Base-by-base conservation (phyloP, 2,329 filamentous ascomycete species). In the Claviceps africana region DNA sequence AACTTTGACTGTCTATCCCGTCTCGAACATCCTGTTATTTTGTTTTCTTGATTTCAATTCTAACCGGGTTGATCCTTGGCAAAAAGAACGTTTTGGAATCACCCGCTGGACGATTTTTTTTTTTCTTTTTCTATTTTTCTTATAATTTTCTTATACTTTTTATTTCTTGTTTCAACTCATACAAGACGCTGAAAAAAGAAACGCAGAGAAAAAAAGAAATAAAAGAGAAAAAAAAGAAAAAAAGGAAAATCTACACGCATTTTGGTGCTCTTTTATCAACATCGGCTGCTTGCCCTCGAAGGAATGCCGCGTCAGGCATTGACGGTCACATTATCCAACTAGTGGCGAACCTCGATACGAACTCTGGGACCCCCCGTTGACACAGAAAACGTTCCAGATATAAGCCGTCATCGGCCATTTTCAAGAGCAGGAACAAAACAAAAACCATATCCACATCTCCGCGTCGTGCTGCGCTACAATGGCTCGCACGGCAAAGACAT, bases 31-130 rank as follows among this genome's bases (percentile, higher is more conserved):
- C 53, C 48, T n/a, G n/a, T n/a, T n/a, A 55, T 55, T 50, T 52
- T 37, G 2, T 17, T 37, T 17, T 37, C 17, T 37, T 37, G 3
- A 43, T 55, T 54, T 57, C 56, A 53, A 51, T 57, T 53, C 47
- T 54, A 48, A 58, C 61, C 73, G 74, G 76, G 76, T 79, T 78
- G 76, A 79, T 69, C 75, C 76, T 79, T 66, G 75, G 74, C 71
- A 66, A 21, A 39, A n/a, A 2, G 10, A 56, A 64, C 60, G 51
- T 55, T 44, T 53, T 51, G 55, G 56, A 45, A 42, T 22, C 22
- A 15, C 22, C 40, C 53, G 53, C 50, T 47, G 50, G 53, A 37
- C 53, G 53, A 30, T 43, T 52, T 52, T 47, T 31, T 22, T 44
- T 47, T n/a, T n/a, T n/a, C n/a, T n/a, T n/a, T n/a, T n/a, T n/a